These are phyloP conservation scores for Pichia sp. DNA, from an alignment of 1,139 yeast genomes.

Conservation along the genomic window DNA sequence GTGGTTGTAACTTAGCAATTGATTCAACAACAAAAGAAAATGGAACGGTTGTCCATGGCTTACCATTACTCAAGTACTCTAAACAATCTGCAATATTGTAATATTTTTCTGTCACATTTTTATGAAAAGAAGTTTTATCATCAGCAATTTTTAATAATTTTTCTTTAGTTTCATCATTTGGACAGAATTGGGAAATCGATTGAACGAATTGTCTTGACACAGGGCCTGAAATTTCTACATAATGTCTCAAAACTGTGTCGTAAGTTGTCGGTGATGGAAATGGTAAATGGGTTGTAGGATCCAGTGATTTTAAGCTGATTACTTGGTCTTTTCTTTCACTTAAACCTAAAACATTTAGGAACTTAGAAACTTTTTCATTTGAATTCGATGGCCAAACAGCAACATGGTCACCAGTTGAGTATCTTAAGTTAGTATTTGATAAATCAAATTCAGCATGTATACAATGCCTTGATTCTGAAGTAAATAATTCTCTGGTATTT, in stretches of 20 bases:
- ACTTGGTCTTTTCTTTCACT: conserved; percentile 46
- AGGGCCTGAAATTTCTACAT: conserved; percentile 87
- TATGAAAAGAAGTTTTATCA: conserved; percentile 63
- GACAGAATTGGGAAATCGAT: conserved; percentile 80
- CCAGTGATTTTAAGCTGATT: conserved; percentile 63
- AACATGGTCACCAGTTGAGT: conserved; percentile 92
- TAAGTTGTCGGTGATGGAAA: conserved; percentile 90
- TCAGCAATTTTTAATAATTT: conserved; percentile 51
- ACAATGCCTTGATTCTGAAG: conserved; percentile 59
- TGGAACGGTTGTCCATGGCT: conserved; percentile 69
- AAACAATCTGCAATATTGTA: conserved; percentile 76
- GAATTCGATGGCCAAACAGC: conserved; percentile 94
- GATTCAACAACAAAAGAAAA: conserved; percentile 79
- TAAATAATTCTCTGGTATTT: conserved; percentile 63
- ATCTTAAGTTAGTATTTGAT: conserved; percentile 65
- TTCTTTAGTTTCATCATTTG: conserved; percentile 52
- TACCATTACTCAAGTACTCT: conserved; percentile 51
- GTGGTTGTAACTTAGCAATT: conserved; percentile 78
- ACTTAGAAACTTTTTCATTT: conserved; percentile 60
- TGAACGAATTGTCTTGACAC: conserved; percentile 83
- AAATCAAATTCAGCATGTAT: conserved; percentile 87
- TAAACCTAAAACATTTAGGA: conserved; percentile 60
- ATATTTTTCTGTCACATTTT: conserved; percentile 51
- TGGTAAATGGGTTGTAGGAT: conserved; percentile 56
- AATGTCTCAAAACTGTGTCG: conserved; percentile 79